Evolutionary conservation across 2,329 filamentous ascomycete genomes (phyloP).

Genomic region (Venturia oleaginea): DNA sequence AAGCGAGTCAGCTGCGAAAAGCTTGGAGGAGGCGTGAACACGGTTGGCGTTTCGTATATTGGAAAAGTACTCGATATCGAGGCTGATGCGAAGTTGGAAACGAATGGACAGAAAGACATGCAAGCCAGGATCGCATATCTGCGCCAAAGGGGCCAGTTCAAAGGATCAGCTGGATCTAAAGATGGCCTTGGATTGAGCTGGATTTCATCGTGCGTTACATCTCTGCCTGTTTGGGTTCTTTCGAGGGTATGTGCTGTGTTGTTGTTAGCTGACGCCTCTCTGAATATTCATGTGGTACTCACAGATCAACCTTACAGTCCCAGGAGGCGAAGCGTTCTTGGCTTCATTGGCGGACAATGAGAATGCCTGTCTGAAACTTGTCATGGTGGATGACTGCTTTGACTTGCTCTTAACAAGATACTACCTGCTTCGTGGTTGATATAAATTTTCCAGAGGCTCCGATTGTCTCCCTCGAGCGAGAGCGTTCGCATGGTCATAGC

Average conservation of each 20-base stretch:
- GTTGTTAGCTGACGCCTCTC: background rate
- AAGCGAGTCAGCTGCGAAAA: conserved; percentile 29
- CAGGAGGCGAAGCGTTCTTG: background rate
- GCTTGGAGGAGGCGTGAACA: conserved; percentile 24
- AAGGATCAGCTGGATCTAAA: conserved; percentile 36
- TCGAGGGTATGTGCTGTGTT: background rate
- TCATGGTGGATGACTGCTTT: background rate
- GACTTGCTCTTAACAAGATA: background rate
- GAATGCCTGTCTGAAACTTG: background rate
- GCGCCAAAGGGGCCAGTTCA: conserved; percentile 32
- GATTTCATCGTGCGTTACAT: background rate
- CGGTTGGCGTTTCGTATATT: conserved; percentile 25
- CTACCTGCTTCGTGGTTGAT: background rate
- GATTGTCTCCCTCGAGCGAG: background rate
- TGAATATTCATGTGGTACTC: background rate
- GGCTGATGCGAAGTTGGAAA: conserved; percentile 16
- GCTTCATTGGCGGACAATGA: background rate
- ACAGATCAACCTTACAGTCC: background rate
- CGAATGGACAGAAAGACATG: background rate
- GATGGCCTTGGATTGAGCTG: conserved; percentile 30
- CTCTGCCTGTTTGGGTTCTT: background rate
- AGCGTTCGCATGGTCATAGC: background rate
- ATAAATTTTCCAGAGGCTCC: background rate
- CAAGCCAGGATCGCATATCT: conserved; percentile 8
- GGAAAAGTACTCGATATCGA: conserved; percentile 29